Conservation (phyloP, 371 early-diverging fungal genomes). For the Chytridium lagenaria region DNA sequence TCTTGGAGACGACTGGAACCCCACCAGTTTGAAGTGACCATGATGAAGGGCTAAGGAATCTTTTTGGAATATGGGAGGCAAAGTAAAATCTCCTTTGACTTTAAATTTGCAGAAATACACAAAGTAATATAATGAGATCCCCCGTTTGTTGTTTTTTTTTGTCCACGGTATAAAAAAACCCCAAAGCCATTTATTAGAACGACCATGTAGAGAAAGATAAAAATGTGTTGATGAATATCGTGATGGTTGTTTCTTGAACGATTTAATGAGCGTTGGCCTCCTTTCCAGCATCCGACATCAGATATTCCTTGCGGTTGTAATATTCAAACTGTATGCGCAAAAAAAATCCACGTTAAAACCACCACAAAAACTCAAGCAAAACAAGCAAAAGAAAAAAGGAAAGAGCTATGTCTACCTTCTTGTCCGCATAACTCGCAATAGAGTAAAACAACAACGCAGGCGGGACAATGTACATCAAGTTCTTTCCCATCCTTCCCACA, state of each 20-base stretch:
- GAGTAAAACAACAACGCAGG: slow-evolving; percentile 47
- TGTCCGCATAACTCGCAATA: slow-evolving; percentile 48
- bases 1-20: slow-evolving; percentile 17
- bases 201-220: no score
- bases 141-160: no score
- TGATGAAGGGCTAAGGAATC: no score
- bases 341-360: slow-evolving; percentile 1
- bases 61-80: no score
- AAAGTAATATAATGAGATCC: no score
- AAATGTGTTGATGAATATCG: no score
- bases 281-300: slow-evolving; percentile 17
- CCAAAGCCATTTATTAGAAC: no score
- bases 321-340: slow-evolving; percentile 44
- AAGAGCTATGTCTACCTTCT: slow-evolving; percentile 46
- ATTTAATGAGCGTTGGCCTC: no score
- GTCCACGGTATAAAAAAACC: no score
- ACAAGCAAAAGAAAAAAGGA: not conserved
- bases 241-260: no score
- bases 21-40: not conserved
- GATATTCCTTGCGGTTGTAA: slow-evolving; percentile 54
- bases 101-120: no score
- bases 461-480: slow-evolving; percentile 46
- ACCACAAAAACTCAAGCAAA: not conserved
- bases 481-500: slow-evolving; percentile 34
- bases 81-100: no score